Conservation (phyloP, 768 basidiomycete species). For the Kockovaella imperatae region DNA sequence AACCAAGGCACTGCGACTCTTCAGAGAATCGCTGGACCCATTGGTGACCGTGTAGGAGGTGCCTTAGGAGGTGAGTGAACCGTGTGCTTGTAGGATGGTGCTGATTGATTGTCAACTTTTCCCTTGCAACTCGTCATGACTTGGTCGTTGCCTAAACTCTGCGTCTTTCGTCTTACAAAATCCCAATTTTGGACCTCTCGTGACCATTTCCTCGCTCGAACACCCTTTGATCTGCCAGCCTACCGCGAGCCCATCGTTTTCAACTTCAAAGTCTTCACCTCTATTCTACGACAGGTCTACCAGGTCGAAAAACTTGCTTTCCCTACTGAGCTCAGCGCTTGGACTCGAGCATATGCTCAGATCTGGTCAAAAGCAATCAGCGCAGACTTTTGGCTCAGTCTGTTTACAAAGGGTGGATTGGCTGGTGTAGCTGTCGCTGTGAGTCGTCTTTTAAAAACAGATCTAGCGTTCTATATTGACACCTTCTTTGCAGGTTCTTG, state of each 20-base stretch:
- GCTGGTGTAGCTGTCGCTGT: constrained; percentile 40
- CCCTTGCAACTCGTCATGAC: not conserved
- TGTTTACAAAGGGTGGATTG: constrained; percentile 42
- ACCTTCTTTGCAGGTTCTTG: constrained; percentile 39
- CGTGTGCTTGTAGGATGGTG: not conserved
- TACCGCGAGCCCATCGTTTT: constrained; percentile 37
- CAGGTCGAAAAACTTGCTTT: constrained; percentile 43
- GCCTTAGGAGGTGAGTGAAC: constrained; percentile 38
- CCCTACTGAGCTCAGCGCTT: constrained; percentile 35
- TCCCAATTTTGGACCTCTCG: not conserved
- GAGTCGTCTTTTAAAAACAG: constrained; percentile 13
- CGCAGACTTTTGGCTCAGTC: constrained; percentile 26
- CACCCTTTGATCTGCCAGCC: constrained; percentile 14
- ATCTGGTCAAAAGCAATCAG: constrained; percentile 35
- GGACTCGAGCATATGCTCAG: constrained; percentile 38
- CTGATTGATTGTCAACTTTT: not conserved
- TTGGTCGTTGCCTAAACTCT: not conserved
- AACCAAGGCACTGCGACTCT: constrained; percentile 26
- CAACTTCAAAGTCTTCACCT: constrained; percentile 42
- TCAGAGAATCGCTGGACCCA: constrained; percentile 42
- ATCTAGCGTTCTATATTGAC: not conserved
- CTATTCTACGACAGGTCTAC: constrained; percentile 44
- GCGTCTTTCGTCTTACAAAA: not conserved
- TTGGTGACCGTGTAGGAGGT: constrained; percentile 38
- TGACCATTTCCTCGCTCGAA: too few species aligned